These are phyloP conservation scores for Aspergillus conjunctus DNA, from an alignment of 495 filamentous ascomycete species.

Conservation along the genomic window DNA sequence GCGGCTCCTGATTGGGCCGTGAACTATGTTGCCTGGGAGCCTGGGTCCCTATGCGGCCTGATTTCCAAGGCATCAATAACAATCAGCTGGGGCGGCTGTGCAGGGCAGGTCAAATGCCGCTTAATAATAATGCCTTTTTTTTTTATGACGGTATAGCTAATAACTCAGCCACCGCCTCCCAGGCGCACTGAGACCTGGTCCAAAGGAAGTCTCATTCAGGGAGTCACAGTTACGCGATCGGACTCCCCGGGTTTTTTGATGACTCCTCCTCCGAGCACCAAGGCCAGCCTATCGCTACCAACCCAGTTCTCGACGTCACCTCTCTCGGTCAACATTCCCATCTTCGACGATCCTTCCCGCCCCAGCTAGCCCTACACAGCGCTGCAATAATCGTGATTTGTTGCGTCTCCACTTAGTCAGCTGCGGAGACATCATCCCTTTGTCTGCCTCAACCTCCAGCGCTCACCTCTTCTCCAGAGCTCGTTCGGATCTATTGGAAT, in stretches of 20 bases:
- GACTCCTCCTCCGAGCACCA: neutral
- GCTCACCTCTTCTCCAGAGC: conserved; percentile 17
- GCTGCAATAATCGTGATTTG: neutral
- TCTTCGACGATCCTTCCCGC: neutral
- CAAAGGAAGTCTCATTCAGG: too few relatives aligned
- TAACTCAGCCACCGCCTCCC: conserved; percentile 16
- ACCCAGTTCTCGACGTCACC: neutral
- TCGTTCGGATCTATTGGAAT: conserved; percentile 13
- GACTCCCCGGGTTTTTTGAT: too few relatives aligned
- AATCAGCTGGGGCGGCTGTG: conserved; percentile 23
- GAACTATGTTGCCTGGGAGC: conserved; percentile 22
- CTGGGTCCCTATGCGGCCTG: conserved; percentile 2
- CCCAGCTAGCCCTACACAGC: neutral
- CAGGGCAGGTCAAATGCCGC: neutral
- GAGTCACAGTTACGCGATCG: too few relatives aligned
- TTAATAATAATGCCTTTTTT: neutral
- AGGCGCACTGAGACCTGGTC: neutral
- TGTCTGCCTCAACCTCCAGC: conserved; percentile 8
- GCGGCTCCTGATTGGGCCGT: conserved; percentile 24
- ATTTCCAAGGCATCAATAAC: conserved; percentile 11
- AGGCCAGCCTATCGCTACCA: neutral
- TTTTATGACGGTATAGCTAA: neutral
- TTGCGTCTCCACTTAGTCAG: conserved; percentile 19
- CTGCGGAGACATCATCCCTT: conserved; percentile 28
- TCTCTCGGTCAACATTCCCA: neutral